phyloP scores from a whole-genome alignment of 805 yeast species.

The Kodamaea lidongshanica region DNA sequence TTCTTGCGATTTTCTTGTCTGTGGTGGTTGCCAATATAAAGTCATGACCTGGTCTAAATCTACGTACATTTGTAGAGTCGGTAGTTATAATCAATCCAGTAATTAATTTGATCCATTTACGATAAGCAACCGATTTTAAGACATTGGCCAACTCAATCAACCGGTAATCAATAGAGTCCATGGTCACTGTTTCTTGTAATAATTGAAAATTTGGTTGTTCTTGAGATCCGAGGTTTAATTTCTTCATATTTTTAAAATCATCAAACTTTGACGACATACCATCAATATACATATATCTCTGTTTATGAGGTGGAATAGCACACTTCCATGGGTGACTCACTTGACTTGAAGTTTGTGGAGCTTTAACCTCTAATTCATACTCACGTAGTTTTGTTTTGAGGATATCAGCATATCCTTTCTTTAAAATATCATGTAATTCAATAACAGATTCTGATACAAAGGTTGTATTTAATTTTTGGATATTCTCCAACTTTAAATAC shows the following conservation, averaged over 20 bases:
- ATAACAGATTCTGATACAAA: constrained; percentile 68
- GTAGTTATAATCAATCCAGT: constrained; percentile 59
- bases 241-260: constrained; percentile 15
- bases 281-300: constrained; percentile 77
- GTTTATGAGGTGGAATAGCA: constrained; percentile 91
- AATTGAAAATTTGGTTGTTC: constrained; percentile 50
- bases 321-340: constrained; percentile 76
- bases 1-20: constrained; percentile 32
- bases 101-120: constrained; percentile 59
- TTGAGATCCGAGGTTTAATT: constrained; percentile 37
- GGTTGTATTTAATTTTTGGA: constrained; percentile 34
- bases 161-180: constrained; percentile 26
- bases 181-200: not conserved
- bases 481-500: constrained; percentile 32
- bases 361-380: constrained; percentile 54
- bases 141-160: constrained; percentile 53
- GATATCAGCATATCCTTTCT: constrained; percentile 42
- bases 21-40: constrained; percentile 80
- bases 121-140: constrained; percentile 55
- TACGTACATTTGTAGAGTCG: constrained; percentile 66
- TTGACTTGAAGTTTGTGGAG: constrained; percentile 53
- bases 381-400: constrained; percentile 46
- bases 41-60: constrained; percentile 94
- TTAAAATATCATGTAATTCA: constrained; percentile 59
- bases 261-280: constrained; percentile 28